Percentiles rank a stretch among this genome's conserved stretches.
Conservation (phyloP, 2,329 filamentous ascomycete genomes). For the Saccharata proteae region DNA sequence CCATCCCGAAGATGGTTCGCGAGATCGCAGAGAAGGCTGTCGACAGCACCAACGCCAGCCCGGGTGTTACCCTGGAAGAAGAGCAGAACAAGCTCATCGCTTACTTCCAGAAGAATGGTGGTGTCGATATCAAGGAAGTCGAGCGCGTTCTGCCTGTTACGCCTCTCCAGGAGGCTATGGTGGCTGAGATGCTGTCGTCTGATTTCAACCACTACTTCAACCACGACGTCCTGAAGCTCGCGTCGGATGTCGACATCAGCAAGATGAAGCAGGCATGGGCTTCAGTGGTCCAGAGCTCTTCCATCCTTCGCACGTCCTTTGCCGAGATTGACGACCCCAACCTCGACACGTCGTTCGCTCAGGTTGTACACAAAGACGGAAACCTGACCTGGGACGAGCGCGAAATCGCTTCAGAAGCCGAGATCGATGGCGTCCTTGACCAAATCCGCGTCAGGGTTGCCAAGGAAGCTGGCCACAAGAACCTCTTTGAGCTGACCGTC, state of each 20-base stretch:
- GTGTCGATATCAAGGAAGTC: conserved; percentile 26
- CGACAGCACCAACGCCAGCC: conserved; percentile 3
- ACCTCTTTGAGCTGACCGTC: conserved; percentile 26
- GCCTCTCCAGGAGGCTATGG: conserved; percentile 75
- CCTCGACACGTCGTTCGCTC: conserved; percentile 44
- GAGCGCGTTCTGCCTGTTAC: conserved; percentile 61
- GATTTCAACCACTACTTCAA: conserved; percentile 72
- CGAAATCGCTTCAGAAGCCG: conserved; percentile 12
- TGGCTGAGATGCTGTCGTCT: conserved; percentile 69
- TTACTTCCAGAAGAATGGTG: conserved; percentile 24
- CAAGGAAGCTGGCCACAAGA: conserved; percentile 7
- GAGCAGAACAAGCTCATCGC: conserved; percentile 22
- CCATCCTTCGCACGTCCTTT: conserved; percentile 69
- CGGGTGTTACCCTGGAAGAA: conserved; percentile 11
- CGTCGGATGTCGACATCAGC: conserved; percentile 39
- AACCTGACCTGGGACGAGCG: conserved; percentile 25
- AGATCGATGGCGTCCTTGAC: conserved; percentile 21
- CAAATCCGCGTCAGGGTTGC: conserved; percentile 23
- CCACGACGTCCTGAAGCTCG: conserved; percentile 60
- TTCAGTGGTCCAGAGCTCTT: conserved; percentile 45
- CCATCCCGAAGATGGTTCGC: conserved; percentile 48
- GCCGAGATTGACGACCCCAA: conserved; percentile 49
- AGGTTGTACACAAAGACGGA: conserved; percentile 33
- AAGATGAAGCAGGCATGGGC: conserved; percentile 51
- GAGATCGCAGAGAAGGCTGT: conserved; percentile 10